Conservation (phyloP, 768 basidiomycete species). For the Termitomyces eurrhizus region DNA sequence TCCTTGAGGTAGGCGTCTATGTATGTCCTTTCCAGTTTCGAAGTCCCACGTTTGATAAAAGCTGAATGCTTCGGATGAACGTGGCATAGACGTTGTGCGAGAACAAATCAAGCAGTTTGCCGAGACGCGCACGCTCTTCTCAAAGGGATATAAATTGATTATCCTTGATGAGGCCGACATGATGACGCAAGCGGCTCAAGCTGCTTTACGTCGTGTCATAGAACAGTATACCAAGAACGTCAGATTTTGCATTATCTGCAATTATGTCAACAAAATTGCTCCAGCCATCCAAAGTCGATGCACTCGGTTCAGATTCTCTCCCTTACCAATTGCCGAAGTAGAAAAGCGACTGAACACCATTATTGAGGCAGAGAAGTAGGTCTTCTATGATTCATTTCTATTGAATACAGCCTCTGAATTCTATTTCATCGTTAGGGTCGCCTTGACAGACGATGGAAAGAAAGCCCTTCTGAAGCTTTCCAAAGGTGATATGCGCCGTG, state of each 20-base stretch:
- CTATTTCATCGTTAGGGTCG: slow-evolving; percentile 54
- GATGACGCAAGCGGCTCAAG: slow-evolving; percentile 99
- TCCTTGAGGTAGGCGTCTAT: slow-evolving; percentile 69
- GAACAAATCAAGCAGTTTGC: slow-evolving; percentile 99
- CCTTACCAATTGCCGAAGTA: slow-evolving; percentile 80
- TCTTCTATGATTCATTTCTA: not conserved
- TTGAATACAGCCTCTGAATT: not conserved
- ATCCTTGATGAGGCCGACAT: slow-evolving; percentile 99
- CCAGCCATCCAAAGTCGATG: slow-evolving; percentile 99
- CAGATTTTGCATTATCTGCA: slow-evolving; percentile 99
- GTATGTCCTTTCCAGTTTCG: not conserved
- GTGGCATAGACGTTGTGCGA: slow-evolving; percentile 97
- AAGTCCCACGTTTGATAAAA: slow-evolving; percentile 23
- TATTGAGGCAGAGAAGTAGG: slow-evolving; percentile 81
- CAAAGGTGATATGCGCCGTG: slow-evolving; percentile 96
- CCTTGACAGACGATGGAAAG: slow-evolving; percentile 81
- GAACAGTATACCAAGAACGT: slow-evolving; percentile 99
- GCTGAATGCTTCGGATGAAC: slow-evolving; percentile 98
- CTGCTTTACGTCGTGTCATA: slow-evolving; percentile 93
- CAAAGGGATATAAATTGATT: slow-evolving; percentile 96
- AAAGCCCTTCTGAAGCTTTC: slow-evolving; percentile 91
- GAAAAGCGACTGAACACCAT: slow-evolving; percentile 78
- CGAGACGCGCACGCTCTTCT: slow-evolving; percentile 86
- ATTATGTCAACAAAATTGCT: slow-evolving; percentile 99
- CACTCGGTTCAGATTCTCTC: slow-evolving; percentile 96